Base-by-base conservation (phyloP, 2,329 filamentous ascomycete genomes). In the Nigrograna mackinnonii region DNA sequence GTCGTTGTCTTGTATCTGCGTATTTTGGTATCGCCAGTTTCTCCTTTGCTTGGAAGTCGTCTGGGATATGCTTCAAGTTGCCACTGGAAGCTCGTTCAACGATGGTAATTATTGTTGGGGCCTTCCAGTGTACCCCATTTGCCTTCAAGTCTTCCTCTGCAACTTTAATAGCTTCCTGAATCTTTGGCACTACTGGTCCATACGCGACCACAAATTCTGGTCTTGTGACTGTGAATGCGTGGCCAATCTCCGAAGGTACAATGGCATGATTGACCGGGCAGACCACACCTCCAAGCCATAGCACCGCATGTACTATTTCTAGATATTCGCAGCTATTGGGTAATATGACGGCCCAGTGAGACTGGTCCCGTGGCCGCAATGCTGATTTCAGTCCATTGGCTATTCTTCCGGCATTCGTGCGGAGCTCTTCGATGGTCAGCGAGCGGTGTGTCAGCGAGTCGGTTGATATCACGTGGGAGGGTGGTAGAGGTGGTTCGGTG, bases 241-340 rank as follows among this genome's bases (percentile, higher is more conserved):
- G 71, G 1, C 66, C 54, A 7, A 65, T 48, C 34, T 64, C 57
- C 6, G 47, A 37, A 12, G 46, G 47, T 19, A 46, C 46, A 30
- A 56, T 60, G 3, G 46, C 52, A 20, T 59, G 50, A 28, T 63
- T 62, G 19, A 60, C 45, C 0, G 60, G 58, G 31, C 52, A 58
- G 5, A 57, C 55, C 2, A 62, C 50, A 3, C 59, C 60, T 11
- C 60, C 60, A 2, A 52, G 40, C 43, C 54, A 56, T 11, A 62
- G 50, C 64, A 75, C 57, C 4, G 71, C 64, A 37, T 75, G 72
- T 16, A 71, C 66, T 4, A 69, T 46, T 42, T 76, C 73, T 2
- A 75, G 55, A 40, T 71, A 74, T 11, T 75, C 72, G 21, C 74
- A 71, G 31, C 68, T 72, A 47, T 75, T 76, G 4, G 73, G 73